Evolutionary conservation across 1,284 basidiomycete genomes (phyloP), one percentile per base, ranked within the genome.

Genomic region (Rhodotorula sp.): DNA sequence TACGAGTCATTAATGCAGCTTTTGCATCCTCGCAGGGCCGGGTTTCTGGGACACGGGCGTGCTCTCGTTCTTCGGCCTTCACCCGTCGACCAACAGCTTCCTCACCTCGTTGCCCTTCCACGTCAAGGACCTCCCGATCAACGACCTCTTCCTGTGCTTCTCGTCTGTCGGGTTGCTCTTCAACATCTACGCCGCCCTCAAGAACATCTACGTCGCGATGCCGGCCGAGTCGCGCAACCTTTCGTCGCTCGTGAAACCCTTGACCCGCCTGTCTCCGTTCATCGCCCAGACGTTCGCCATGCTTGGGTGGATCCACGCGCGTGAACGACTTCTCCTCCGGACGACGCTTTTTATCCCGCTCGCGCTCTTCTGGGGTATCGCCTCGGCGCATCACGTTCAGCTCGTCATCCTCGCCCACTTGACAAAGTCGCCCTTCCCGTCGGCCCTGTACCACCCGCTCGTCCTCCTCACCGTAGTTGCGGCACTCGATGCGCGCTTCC

Each of bases 361-460:
- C 85, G 81, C 95, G 26, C 89, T 88, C 75, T 90, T 90, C 58
- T 98, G 94, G 93, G 96, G 79, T 29, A 51, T 79, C 29, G 63
- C 66, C 7, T 83, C 84, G 73, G 83, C 85, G 6, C 85, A 86
- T 79, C 83, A 86, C 64, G 95, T 97, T 58, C 92, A 93, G 51
- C 85, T 91, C 76, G 91, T 98, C 83, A 98, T 98, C 80, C 84
- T 97, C 49, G 92, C 94, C 0, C 96, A 99, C 81, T 89, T 98
- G 56, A 95, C 93, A 64, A 88, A 88, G 75, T 85, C 87, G 54
- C 84, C 88, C 10, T 97, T 97, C 84, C 95, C 95, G 0, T 62
- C 73, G 2, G 62, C 52, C 15, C 73, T 68, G 69, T 73, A 77
- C 88, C 92, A 97, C 81, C 86, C 87, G 76, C 87, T 93, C 80